Evolutionary conservation across 352 stramenopile species (phyloP), one percentile per base, ranked within the genome.

Genomic region (Globisporangium nunn): DNA sequence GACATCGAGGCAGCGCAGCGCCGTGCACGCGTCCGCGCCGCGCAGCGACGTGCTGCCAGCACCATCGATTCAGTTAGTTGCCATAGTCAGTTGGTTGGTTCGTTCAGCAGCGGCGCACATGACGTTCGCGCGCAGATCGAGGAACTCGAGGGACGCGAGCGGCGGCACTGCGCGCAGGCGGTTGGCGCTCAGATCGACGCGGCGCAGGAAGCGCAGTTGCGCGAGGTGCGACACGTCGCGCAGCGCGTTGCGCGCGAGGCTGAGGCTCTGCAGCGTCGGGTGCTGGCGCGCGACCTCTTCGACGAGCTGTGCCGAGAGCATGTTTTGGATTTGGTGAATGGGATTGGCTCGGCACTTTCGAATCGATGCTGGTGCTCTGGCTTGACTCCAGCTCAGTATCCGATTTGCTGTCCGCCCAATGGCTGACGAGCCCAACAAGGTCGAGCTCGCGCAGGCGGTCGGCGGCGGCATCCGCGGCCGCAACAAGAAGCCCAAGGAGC

Each of bases 141-240:
- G 66, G 50, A 81, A 72, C 48, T 58, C 54, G 53, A 91, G 68
- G 0, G 30, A 14, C 23, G 30, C 6, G 28, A 63, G 65, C 0
- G 51, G 2, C 1, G 81, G 78, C 47, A 91, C 52, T 28, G 50
- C 33, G 0, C 33, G 28, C 43, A 91, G 66, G 10, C 58, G 66
- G 49, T 91, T 91, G 40, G 46, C 57, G 62, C 78, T 85, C 39
- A 91, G 57, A 59, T 91, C 78, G 50, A 89, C 63, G 23, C 75
- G 71, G 29, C 59, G 66, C 56, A 91, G 60, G 23, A 54, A 55
- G n/a, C 68, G 69, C 50, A 91, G 63, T 54, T 78, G 50, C 63
- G 74, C 67, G 49, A 91, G 63, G 47, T 83, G 66, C 18, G 59
- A 56, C 30, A 88, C 62, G 46, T 81, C 69, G 2, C 50, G 58